phyloP scores from a whole-genome alignment of 495 filamentous ascomycete genomes.

The Neurospora sp. region DNA sequence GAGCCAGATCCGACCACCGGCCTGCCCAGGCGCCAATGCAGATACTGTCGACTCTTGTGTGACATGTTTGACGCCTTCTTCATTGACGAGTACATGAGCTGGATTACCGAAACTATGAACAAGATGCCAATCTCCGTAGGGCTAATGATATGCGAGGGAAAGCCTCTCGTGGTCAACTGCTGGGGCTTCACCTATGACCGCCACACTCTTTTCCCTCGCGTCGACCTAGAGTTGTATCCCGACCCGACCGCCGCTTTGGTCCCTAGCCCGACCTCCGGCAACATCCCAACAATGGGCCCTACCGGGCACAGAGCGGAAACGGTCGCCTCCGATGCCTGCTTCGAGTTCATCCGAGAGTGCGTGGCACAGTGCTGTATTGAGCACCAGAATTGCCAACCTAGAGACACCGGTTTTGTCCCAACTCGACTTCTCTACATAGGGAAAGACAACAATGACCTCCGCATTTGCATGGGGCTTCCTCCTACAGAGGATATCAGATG shows the following conservation, averaged over 20 bases:
- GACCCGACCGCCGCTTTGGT: neutral
- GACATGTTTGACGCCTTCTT: neutral
- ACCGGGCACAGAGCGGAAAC: neutral
- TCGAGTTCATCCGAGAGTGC: neutral
- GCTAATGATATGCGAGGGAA: neutral
- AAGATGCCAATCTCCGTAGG: neutral
- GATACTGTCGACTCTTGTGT: neutral
- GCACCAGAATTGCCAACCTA: neutral
- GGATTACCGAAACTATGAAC: neutral
- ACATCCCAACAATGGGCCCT: neutral
- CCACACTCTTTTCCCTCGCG: neutral
- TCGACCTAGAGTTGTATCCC: neutral
- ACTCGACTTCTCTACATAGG: conserved; percentile 4
- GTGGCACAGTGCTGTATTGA: neutral
- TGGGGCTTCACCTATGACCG: neutral
- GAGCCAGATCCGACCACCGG: neutral
- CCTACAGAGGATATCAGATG: neutral
- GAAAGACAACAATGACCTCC: neutral
- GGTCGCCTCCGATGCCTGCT: neutral
- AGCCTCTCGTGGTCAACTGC: neutral
- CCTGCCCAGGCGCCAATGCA: neutral
- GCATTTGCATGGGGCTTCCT: neutral
- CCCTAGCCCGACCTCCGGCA: neutral
- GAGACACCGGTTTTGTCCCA: neutral
- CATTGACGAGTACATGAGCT: neutral